Percentiles rank a stretch among this genome's conserved stretches.
Conservation (phyloP, 805 yeast species). For the Candida yuanshanica region DNA sequence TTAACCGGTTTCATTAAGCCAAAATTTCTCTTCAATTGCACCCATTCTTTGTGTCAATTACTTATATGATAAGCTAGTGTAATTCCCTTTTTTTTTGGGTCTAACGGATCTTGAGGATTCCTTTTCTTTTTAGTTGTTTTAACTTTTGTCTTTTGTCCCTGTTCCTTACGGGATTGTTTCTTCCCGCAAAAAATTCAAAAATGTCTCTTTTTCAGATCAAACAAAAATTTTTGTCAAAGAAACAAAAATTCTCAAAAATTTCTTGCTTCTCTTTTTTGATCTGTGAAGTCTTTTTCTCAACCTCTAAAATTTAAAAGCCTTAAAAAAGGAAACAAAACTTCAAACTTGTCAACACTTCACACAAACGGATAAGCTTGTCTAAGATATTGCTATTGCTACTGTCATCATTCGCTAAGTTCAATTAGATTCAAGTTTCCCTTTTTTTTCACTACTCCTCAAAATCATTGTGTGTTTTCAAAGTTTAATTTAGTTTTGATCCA, state of each 20-base stretch:
- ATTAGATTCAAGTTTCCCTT: too few species aligned
- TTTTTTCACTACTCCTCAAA: too few species aligned
- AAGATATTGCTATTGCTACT: background rate
- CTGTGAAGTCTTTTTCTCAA: background rate
- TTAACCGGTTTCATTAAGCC: too few species aligned
- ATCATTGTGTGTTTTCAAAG: background rate
- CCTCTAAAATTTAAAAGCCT: background rate
- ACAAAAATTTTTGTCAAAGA: background rate
- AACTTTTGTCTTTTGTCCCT: too few species aligned
- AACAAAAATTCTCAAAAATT: background rate
- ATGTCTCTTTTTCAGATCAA: background rate
- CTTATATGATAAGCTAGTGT: too few species aligned
- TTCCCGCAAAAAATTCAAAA: background rate
- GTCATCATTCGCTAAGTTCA: too few species aligned
- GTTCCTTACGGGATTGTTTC: background rate
- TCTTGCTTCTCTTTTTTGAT: slow-evolving; percentile 1
- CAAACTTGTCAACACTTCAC: background rate
- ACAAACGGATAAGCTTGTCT: background rate
- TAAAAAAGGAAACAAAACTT: background rate
- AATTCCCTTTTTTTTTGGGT: too few species aligned
- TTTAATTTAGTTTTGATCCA: background rate
- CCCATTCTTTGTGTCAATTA: too few species aligned
- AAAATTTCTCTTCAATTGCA: too few species aligned
- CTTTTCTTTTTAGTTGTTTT: too few species aligned
- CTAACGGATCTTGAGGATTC: too few species aligned